phyloP scores from a whole-genome alignment of 2,329 filamentous ascomycete species.

The Pyricularia sp. region DNA sequence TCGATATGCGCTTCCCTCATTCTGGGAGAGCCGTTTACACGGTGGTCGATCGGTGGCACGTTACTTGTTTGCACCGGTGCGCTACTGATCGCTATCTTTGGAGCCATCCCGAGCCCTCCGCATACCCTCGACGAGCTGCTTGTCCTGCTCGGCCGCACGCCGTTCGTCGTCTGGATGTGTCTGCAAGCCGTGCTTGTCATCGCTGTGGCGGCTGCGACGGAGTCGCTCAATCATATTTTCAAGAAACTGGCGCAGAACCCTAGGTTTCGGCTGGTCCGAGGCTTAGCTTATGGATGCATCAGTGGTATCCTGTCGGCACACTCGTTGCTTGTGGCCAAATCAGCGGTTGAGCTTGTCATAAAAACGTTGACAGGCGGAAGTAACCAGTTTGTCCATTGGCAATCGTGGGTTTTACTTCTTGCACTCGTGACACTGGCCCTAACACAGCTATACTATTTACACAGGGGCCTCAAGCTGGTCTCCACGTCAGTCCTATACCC shows the following conservation, averaged over 20 bases:
- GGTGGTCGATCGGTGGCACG: conserved; percentile 86
- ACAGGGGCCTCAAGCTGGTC: conserved; percentile 85
- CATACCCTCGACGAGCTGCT: conserved; percentile 81
- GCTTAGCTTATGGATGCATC: conserved; percentile 80
- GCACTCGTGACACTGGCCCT: conserved; percentile 74
- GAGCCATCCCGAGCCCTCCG: conserved; percentile 85
- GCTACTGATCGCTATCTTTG: conserved; percentile 87
- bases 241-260: conserved; percentile 45
- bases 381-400: conserved; percentile 93
- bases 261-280: conserved; percentile 65
- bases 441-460: conserved; percentile 89
- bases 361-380: conserved; percentile 72
- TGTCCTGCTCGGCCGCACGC: conserved; percentile 57
- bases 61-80: conserved; percentile 80
- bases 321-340: conserved; percentile 87
- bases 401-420: conserved; percentile 86
- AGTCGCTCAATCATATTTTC: conserved; percentile 41
- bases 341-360: conserved; percentile 88
- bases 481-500: conserved; percentile 95
- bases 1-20: conserved; percentile 93
- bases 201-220: conserved; percentile 54
- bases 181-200: conserved; percentile 67
- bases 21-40: conserved; percentile 86
- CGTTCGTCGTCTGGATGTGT: conserved; percentile 86
- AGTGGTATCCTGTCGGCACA: conserved; percentile 93